Percentiles rank a stretch among this genome's conserved stretches.
These are phyloP conservation scores for Pseudocercospora cruenta DNA, from an alignment of 2,329 filamentous ascomycete genomes.

Conservation along the genomic window DNA sequence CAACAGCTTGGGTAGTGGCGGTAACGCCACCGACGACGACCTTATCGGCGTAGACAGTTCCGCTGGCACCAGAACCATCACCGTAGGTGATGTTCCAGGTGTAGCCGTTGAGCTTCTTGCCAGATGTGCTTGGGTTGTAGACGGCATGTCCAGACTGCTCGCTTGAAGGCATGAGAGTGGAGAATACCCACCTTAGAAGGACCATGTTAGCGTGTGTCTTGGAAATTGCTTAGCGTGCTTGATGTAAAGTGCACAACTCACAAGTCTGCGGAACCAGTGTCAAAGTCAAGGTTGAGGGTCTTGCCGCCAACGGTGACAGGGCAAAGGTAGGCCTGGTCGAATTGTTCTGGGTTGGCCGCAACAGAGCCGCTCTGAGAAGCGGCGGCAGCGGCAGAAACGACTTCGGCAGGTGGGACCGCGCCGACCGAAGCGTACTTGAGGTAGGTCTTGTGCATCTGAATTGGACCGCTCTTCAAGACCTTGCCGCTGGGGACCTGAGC, in stretches of 20 bases:
- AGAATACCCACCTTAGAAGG: constrained; percentile 65
- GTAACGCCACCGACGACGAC: constrained; percentile 64
- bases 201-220: constrained; percentile 7
- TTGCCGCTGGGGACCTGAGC: constrained; percentile 36
- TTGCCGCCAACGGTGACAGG: constrained; percentile 68
- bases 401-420: constrained; percentile 34
- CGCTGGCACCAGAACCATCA: constrained; percentile 65
- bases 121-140: constrained; percentile 55
- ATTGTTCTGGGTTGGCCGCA: constrained; percentile 43
- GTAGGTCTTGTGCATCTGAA: constrained; percentile 45
- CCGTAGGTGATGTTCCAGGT: constrained; percentile 60
- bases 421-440: constrained; percentile 42
- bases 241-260: constrained; percentile 43
- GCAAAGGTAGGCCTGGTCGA: constrained; percentile 47
- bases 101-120: constrained; percentile 40
- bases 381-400: constrained; percentile 39
- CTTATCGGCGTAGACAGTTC: constrained; percentile 67
- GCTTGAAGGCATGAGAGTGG: constrained; percentile 56
- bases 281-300: constrained; percentile 68
- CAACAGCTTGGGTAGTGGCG: constrained; percentile 65
- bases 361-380: constrained; percentile 44
- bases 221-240: background rate
- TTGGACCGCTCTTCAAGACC: constrained; percentile 43
- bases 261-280: constrained; percentile 69
- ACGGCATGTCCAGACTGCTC: constrained; percentile 59